Evolutionary conservation across 495 filamentous ascomycete species (phyloP).

Genomic region (Tuber umbilicatum): DNA sequence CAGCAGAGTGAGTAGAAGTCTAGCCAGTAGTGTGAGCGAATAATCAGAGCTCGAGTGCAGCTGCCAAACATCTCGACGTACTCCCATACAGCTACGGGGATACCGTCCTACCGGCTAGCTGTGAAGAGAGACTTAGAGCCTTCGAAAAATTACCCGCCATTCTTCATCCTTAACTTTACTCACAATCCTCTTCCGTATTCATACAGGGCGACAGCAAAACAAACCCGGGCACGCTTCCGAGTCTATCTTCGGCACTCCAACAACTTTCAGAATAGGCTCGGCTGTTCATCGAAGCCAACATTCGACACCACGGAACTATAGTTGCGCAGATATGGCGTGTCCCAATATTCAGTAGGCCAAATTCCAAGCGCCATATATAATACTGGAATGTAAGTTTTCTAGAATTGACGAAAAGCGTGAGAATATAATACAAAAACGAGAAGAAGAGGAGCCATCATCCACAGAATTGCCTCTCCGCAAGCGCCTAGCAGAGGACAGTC

Average conservation of each 20-base stretch:
- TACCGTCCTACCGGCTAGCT: neutral
- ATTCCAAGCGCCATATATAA: too few species aligned
- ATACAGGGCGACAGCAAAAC: neutral
- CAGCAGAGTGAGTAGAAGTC: neutral
- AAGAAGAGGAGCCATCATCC: neutral
- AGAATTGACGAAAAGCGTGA: neutral
- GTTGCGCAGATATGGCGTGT: neutral
- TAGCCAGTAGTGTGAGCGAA: neutral
- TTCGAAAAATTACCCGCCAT: neutral
- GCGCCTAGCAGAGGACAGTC: neutral
- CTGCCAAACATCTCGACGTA: too few species aligned
- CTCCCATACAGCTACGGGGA: neutral
- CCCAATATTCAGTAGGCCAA: too few species aligned
- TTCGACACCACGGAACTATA: neutral
- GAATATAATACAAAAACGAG: neutral
- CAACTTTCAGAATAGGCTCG: too few species aligned
- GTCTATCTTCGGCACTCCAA: neutral
- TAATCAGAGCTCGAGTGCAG: neutral
- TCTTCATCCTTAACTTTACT: neutral
- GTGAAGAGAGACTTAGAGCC: neutral
- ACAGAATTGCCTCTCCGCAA: neutral
- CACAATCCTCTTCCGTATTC: neutral
- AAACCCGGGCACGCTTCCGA: neutral
- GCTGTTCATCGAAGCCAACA: neutral
- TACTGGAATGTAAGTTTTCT: neutral